phyloP scores from a whole-genome alignment of 768 basidiomycete genomes.

The Suillus variegatus region DNA sequence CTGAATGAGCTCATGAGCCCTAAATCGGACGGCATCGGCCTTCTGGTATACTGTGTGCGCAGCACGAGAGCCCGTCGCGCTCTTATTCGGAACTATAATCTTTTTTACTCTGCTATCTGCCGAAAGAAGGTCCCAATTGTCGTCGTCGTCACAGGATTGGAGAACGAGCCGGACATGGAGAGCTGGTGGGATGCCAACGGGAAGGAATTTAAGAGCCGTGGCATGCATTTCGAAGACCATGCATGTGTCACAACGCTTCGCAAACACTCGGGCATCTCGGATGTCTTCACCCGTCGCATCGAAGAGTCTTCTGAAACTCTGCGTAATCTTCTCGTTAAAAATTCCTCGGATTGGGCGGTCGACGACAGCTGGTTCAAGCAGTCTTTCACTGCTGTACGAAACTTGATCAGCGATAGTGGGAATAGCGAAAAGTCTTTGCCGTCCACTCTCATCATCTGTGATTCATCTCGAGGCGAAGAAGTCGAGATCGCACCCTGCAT shows the following conservation, averaged over 20 bases:
- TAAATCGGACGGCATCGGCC: constrained; percentile 15
- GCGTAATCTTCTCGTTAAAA: constrained; percentile 24
- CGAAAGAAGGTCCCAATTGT: constrained; percentile 38
- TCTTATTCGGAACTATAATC: constrained; percentile 35
- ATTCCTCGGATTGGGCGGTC: constrained; percentile 8
- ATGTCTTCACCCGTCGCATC: neutral
- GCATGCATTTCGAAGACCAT: constrained; percentile 25
- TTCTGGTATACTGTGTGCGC: constrained; percentile 41
- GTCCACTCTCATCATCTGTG: constrained; percentile 9
- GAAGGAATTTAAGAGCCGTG: constrained; percentile 22
- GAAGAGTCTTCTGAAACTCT: constrained; percentile 24
- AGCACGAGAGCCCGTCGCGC: constrained; percentile 34
- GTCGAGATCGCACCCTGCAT: neutral
- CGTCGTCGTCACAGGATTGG: constrained; percentile 41
- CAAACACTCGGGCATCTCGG: constrained; percentile 6
- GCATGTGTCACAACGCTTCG: constrained; percentile 43
- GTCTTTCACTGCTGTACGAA: constrained; percentile 4
- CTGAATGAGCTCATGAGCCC: constrained; percentile 20
- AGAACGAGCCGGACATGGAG: constrained; percentile 33
- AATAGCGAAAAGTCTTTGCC: neutral
- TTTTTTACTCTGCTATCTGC: constrained; percentile 43
- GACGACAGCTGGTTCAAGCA: constrained; percentile 8
- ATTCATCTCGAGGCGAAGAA: neutral
- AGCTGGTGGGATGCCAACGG: constrained; percentile 37
- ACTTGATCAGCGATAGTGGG: constrained; percentile 1